A percentile compares a stretch with the other conserved stretches of the same genome.
Conservation (phyloP, 345 rosid genomes). For the Sisymbrium irio region DNA sequence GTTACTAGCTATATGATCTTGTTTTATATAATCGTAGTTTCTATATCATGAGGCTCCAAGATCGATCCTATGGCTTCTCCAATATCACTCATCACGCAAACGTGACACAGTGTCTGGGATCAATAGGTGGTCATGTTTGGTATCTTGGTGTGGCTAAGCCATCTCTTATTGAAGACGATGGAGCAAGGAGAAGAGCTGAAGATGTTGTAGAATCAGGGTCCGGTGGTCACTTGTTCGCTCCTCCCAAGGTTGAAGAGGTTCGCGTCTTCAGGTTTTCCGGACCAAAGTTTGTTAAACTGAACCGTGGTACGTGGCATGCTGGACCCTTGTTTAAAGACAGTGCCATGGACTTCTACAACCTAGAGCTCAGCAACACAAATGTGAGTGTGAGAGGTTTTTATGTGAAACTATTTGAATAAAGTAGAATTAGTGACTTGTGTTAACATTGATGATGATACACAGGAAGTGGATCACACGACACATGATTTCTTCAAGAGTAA, state of each 20-base stretch:
- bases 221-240: constrained; percentile 57
- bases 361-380: constrained; percentile 78
- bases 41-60: constrained; percentile 52
- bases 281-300: constrained; percentile 64
- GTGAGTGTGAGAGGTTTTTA: constrained; percentile 44
- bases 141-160: constrained; percentile 80
- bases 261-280: constrained; percentile 62
- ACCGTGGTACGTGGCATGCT: constrained; percentile 80
- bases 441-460: constrained; percentile 6
- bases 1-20: too few relatives aligned
- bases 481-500: constrained; percentile 49
- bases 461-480: constrained; percentile 72
- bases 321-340: constrained; percentile 64
- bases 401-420: too few relatives aligned
- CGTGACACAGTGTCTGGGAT: constrained; percentile 87
- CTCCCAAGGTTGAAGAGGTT: constrained; percentile 61
- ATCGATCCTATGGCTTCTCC: constrained; percentile 46
- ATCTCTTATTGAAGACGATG: constrained; percentile 39
- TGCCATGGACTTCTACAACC: constrained; percentile 72
- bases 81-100: constrained; percentile 74
- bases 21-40: constrained; percentile 36
- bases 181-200: constrained; percentile 9
- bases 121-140: constrained; percentile 74
- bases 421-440: neutral
- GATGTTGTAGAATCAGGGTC: constrained; percentile 32